Base-by-base conservation (phyloP, 164 flowering plant species). In the Macadamia tetraphylla region DNA sequence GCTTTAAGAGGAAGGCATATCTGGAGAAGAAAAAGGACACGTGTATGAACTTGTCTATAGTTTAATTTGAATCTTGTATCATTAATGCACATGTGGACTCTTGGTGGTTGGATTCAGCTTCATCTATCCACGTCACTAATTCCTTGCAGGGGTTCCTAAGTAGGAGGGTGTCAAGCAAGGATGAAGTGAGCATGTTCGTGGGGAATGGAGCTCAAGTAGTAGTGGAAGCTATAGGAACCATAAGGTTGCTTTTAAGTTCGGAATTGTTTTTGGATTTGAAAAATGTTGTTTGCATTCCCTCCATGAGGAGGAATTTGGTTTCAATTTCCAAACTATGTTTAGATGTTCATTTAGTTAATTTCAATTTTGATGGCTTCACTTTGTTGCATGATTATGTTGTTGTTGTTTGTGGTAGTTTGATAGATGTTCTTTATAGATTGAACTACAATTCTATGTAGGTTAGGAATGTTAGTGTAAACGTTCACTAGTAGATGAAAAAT, bases 11-110 rank as follows among this genome's bases (percentile, higher is more conserved):
- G 4, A 9, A 6, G 7, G 48, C 48, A 5, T 43, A 14, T 4
- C 35, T 0, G 8, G 13, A 29, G 4, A 59, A 59, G 62, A 59
- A 23, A 23, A 23, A 23, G 23, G 23, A 23, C 23, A 23, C 23
- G 1, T 11, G 17, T 59, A 59, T 6, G 7, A 1, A 8, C 29
- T 14, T 29, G 8, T 1, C 1, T 14, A 23, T 18, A 29, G 65
- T 59, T 62, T 73, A 56, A 73, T 77, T 56, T 23, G 61, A 67
- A 31, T 61, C 58, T 51, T 60, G 67, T 77, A 70, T 77, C 10
- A 46, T 44, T 70, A n/a, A 6, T 1, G 69, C 29, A 49, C 66
- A 58, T 58, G 66, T 6, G 6, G 23, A 70, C 18, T 73, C 74
- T 18, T 69, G 79, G 61, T 77, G 69, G 23, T 23, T 23, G 23